Evolutionary conservation across 177 flowering plant genomes (phyloP), one percentile per base, ranked within the genome.

Genomic region (Vitis hybrid): DNA sequence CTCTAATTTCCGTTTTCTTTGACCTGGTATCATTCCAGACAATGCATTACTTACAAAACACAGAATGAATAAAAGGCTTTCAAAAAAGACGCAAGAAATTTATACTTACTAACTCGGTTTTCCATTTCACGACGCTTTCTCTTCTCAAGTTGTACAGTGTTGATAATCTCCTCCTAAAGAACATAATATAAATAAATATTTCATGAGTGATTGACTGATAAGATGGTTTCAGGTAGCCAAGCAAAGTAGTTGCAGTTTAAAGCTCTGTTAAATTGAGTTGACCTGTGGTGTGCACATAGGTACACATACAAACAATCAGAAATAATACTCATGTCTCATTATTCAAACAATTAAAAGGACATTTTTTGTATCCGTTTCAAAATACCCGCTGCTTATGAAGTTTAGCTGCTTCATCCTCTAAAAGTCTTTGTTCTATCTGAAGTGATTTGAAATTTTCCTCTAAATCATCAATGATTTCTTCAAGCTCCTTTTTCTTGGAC

Each of bases 361-460:
- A n/a, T 49, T 52, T 11, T 57, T 18, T 32, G 56, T 18, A 66
- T 56, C 23, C 57, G 18, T 60, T 74, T 62, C 67, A 73, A 69
- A 83, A 69, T 86, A 95, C 98, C 70, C 97, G 86, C 72, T 87
- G 83, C 66, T 78, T 92, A 3, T 78, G 86, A 84, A 88, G 88
- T 67, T 82, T 77, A 59, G 97, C 90, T 45, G 82, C 89, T 82
- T 91, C 91, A 79, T 90, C 87, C 74, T 89, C 92, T 14, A 87
- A 34, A 56, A 77, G 72, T 75, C 86, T 87, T 54, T 66, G 76
- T 75, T 88, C 90, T 70, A 56, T 69, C 72, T 78, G 86, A 68
- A 88, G 74, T 49, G 75, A 60, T 82, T 77, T 89, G n/a, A 80
- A 15, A 66, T 65, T 75, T 71, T 77, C 83, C 56, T 91, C 92